Conservation (phyloP, 2,329 filamentous ascomycete genomes). For the Xylariaceae sp. region DNA sequence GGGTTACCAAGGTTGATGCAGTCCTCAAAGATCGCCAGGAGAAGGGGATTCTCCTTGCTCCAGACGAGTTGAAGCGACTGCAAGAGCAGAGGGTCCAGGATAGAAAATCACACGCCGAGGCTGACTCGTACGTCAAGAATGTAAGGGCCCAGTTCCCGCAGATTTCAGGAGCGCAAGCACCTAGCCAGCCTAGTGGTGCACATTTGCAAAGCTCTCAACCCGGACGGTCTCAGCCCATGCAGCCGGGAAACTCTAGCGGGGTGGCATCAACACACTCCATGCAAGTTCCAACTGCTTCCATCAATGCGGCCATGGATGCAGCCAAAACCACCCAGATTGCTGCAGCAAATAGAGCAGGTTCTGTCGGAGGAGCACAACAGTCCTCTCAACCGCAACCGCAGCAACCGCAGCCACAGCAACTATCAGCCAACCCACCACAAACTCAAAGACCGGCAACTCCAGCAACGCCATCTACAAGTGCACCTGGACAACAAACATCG, state of each 20-base stretch:
- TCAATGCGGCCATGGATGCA: slow-evolving; percentile 44
- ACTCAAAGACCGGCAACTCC: slow-evolving; percentile 36
- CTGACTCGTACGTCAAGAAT: slow-evolving; percentile 33
- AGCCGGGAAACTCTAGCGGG: slow-evolving; percentile 31
- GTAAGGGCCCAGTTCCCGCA: slow-evolving; percentile 38
- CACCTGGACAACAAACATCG: slow-evolving; percentile 33
- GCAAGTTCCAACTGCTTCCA: slow-evolving; percentile 43
- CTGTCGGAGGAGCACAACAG: slow-evolving; percentile 29
- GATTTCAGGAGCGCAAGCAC: slow-evolving; percentile 14
- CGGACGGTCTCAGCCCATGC: no score
- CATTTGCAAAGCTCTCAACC: slow-evolving; percentile 23
- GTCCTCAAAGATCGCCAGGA: slow-evolving; percentile 38
- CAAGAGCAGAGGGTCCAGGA: slow-evolving; percentile 30
- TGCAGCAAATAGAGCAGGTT: slow-evolving; percentile 30
- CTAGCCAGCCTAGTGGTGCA: slow-evolving; percentile 17
- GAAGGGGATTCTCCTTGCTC: slow-evolving; percentile 30
- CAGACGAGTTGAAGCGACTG: slow-evolving; percentile 36
- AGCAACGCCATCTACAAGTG: slow-evolving; percentile 35
- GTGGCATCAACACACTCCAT: slow-evolving; percentile 38
- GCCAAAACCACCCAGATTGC: slow-evolving; percentile 43
- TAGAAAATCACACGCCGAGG: slow-evolving; percentile 34
- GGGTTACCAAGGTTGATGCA: slow-evolving; percentile 29
- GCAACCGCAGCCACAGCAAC: slow-evolving; percentile 27
- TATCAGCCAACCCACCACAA: not conserved
- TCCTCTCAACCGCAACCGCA: not conserved